A percentile compares a stretch with the other conserved stretches of the same genome.
Evolutionary conservation across 148 eudicot species (phyloP).

Genomic region (Cornus florida): DNA sequence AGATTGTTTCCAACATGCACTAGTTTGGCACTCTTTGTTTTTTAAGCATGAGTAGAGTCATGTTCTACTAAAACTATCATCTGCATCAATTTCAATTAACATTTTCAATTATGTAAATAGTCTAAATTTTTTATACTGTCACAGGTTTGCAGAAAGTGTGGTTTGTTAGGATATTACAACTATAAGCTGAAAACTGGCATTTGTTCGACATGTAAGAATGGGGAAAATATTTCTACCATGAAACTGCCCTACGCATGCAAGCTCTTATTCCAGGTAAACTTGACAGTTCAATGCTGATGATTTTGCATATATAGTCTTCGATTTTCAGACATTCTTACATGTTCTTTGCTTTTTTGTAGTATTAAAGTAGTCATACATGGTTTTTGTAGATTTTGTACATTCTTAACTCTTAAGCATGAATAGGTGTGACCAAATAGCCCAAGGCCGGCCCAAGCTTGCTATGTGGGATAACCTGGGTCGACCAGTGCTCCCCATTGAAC

Average conservation of each 20-base stretch:
- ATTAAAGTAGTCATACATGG: no score
- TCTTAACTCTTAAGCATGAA: no score
- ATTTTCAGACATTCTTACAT: not conserved
- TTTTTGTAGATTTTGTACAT: no score
- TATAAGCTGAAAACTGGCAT: conserved; percentile 63
- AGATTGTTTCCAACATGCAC: not conserved
- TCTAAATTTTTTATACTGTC: conserved; percentile 7
- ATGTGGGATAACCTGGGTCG: no score
- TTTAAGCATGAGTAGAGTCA: not conserved
- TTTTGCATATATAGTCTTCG: not conserved
- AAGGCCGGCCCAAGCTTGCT: no score
- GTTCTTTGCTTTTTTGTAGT: not conserved
- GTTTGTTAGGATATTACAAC: conserved; percentile 80
- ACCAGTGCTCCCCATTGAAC: no score
- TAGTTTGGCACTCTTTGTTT: not conserved
- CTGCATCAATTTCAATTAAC: no score
- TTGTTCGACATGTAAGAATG: conserved; percentile 71
- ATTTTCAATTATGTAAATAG: not conserved
- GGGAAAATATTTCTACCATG: conserved; percentile 70
- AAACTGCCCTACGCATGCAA: conserved; percentile 97
- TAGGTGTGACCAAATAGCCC: no score
- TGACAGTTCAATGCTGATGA: not conserved
- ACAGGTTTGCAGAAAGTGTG: conserved; percentile 87
- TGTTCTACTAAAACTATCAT: not conserved
- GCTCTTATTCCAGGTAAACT: conserved; percentile 63